Base-by-base conservation (phyloP, 306 rosid genomes). In the Gleditsia sinensis region DNA sequence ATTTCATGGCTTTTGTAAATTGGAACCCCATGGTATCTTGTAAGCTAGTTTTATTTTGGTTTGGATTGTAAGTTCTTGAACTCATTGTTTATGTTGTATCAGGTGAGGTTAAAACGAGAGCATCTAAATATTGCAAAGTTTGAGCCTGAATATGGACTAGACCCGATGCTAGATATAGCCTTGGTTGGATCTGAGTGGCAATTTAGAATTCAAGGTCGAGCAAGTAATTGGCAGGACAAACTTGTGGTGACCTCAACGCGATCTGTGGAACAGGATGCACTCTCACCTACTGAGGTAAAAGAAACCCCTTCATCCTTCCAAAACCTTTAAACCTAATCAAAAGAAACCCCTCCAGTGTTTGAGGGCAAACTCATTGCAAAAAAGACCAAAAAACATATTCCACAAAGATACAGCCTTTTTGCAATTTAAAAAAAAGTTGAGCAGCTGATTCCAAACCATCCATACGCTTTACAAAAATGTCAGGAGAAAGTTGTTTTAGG, bases 151-250 rank as follows among this genome's bases (percentile, higher is more conserved):
- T 69, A 80, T 77, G 96, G 97, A 78, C 84, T 93, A 54, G 97
- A 93, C 80, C 98, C 97, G 17, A 86, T 89, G 96, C 87, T 91
- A 42, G 98, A 93, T 87, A 81, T 93, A 65, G 97, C 92, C 76
- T 88, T 93, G 76, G 97, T 93, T 39, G 98, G 98, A 71, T 89
- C 97, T 2, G 98, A 93, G 75, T 93, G 98, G 98, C 98, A 89
- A 79, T 91, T 93, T 66, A 86, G 92, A 72, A 88, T 93, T 72
- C 98, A 87, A 83, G 87, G 96, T 75, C 93, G 93, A 70, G 88
- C 98, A 49, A 93, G 98, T 87, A 88, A 84, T 80, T 93, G 98
- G 97, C 93, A 93, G 84, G 96, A 91, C 51, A 93, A 93, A 80
- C 86, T 91, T 84, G 98, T 91, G 49, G 98, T 93, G 81, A 93